Evolutionary conservation across 805 yeast genomes (phyloP), one percentile per base, ranked within the genome.

Genomic region (Candida sithepensis): DNA sequence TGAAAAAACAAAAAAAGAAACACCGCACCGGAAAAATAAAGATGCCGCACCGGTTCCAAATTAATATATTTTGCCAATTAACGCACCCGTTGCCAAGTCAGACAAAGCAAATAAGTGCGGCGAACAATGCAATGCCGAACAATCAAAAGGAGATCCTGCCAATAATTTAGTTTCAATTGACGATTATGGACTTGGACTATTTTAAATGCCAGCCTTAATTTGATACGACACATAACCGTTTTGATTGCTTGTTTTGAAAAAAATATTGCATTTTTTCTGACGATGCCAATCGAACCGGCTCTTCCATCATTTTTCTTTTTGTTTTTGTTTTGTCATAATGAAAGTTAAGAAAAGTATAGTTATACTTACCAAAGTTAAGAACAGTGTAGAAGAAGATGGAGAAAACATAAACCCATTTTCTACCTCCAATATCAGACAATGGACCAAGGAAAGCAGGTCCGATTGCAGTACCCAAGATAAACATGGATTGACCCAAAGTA

Each of bases 361-460:
- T 51, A 7, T 7, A 30, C 34, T 30, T 30, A 52, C 70, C 70
- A 46, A 66, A 62, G 47, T 63, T 63, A 50, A 64, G 62, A 33
- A 65, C 47, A 9, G 56, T 47, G 44, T 57, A 66, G 28, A 65
- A 56, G 26, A 64, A 16, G 36, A 54, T 57, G 18, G 69, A 64
- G 23, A 54, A 50, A 24, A 65, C 69, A 38, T 66, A 66, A 39
- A 66, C 65, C 69, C 69, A 65, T 53, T 66, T 66, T 54, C 70
- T 56, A 40, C 70, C 70, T 30, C 63, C 66, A 39, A 65, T 59
- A 55, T 66, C 70, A 3, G 70, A 65, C 23, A 66, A 52, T 20
- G 70, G 70, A 47, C 70, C 70, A 13, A 65, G 45, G 45, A 66
- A 63, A 23, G 67, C 67, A 18, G 69, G 69, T 16, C 70, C 70